Evolutionary conservation across 352 stramenopile species (phyloP).

Genomic region (Elongisporangium undulatum): DNA sequence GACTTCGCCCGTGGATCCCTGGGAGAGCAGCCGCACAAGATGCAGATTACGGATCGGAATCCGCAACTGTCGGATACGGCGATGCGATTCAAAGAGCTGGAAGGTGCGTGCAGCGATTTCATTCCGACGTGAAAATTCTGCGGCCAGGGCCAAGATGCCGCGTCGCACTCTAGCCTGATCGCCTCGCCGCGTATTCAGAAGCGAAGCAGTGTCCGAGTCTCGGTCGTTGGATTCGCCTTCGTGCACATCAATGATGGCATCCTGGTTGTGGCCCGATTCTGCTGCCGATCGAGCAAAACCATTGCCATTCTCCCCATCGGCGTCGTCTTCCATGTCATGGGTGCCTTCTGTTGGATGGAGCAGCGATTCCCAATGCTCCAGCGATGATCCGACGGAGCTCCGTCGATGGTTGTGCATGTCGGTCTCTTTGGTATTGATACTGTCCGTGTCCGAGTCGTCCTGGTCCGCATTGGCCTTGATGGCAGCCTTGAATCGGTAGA

Average conservation of each 20-base stretch:
- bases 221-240: neutral
- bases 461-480: conserved; percentile 1
- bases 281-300: neutral
- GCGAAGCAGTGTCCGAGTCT: neutral
- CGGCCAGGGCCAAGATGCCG: neutral
- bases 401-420: neutral
- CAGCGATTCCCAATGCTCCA: neutral
- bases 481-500: conserved; percentile 46
- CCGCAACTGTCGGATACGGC: conserved; percentile 46
- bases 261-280: neutral
- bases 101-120: conserved; percentile 58
- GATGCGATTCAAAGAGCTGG: conserved; percentile 59
- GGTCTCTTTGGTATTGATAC: neutral
- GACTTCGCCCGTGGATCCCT: conserved; percentile 56
- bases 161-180: neutral
- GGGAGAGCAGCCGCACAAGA: conserved; percentile 41
- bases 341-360: neutral
- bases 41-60: conserved; percentile 52
- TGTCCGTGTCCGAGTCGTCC: conserved; percentile 11
- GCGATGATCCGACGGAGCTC: neutral
- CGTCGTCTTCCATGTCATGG: neutral
- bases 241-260: neutral
- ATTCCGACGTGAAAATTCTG: conserved; percentile 25
- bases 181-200: neutral
- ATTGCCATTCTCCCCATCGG: neutral